Percentiles rank a stretch among this genome's conserved stretches.
phyloP scores from a whole-genome alignment of 78 protist genomes.

The Dictyostelium intermedium region DNA sequence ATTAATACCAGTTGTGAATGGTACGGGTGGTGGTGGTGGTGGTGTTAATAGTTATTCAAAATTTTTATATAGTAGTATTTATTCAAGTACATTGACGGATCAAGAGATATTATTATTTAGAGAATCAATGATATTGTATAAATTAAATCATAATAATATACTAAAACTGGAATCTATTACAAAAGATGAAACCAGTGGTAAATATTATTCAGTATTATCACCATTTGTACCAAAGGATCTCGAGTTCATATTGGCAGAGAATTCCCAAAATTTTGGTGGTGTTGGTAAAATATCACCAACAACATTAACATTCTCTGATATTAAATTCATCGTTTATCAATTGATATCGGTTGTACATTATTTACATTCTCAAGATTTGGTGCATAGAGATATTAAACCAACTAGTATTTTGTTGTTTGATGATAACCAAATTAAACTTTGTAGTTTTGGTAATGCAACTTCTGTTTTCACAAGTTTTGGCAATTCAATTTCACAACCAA shows the following conservation, averaged over 20 bases:
- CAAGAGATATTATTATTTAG: conserved; percentile 9
- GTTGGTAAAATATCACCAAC: not conserved
- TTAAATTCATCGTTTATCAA: conserved; percentile 34
- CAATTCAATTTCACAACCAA: not conserved
- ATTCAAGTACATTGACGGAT: not conserved
- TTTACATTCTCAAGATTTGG: conserved; percentile 52
- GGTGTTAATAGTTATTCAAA: not conserved
- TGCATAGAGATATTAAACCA: conserved; percentile 61
- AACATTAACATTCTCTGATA: not conserved
- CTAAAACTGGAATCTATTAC: conserved; percentile 12
- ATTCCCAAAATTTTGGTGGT: not conserved
- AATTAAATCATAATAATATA: conserved; percentile 17
- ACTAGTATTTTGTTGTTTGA: conserved; percentile 6
- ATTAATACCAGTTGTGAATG: not conserved
- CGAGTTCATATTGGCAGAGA: conserved; percentile 20
- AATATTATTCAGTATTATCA: conserved; percentile 6
- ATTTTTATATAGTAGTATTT: not conserved
- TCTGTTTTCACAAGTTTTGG: not conserved
- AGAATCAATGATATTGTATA: conserved; percentile 47
- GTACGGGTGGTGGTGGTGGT: too few species aligned
- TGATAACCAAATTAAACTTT: conserved; percentile 35
- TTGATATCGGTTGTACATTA: not conserved
- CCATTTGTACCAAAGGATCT: conserved; percentile 55
- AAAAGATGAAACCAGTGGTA: conserved; percentile 38
- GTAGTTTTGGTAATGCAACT: conserved; percentile 21